A percentile compares a stretch with the other conserved stretches of the same genome.
phyloP scores from a whole-genome alignment of 441 rosid genomes.

The Syzygium syzygioides region DNA sequence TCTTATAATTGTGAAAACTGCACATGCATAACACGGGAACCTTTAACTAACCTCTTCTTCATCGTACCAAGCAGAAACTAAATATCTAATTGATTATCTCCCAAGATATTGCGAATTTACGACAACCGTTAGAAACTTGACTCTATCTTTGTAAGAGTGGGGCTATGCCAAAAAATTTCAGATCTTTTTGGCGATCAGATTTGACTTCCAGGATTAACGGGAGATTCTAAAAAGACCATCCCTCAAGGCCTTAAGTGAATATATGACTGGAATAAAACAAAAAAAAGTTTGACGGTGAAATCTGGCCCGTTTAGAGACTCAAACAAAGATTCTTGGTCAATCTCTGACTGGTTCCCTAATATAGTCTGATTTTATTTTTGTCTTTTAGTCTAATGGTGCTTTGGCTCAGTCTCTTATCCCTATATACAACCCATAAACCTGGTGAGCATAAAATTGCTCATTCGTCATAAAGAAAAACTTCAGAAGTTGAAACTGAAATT shows the following conservation, averaged over 20 bases:
- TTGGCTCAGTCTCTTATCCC: neutral
- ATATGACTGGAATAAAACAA: neutral
- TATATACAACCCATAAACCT: neutral
- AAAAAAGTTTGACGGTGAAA: neutral
- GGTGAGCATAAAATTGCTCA: neutral
- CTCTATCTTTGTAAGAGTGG: neutral
- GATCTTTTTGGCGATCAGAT: too few relatives aligned
- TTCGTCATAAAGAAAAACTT: neutral
- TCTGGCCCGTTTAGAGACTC: neutral
- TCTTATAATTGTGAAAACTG: neutral
- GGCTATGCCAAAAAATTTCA: too few relatives aligned
- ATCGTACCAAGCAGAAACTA: neutral
- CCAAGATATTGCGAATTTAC: neutral
- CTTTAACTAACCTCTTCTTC: neutral
- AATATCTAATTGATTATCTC: neutral
- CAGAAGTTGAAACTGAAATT: neutral
- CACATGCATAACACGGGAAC: neutral
- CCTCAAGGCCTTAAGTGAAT: neutral
- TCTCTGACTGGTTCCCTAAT: neutral
- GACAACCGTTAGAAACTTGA: neutral
- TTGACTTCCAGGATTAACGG: neutral
- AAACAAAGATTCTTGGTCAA: neutral
- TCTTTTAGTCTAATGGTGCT: neutral
- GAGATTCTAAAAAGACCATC: neutral
- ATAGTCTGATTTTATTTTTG: neutral